Evolutionary conservation across 75 land plant genomes (phyloP).

Genomic region (Cunninghamia lanceolata): DNA sequence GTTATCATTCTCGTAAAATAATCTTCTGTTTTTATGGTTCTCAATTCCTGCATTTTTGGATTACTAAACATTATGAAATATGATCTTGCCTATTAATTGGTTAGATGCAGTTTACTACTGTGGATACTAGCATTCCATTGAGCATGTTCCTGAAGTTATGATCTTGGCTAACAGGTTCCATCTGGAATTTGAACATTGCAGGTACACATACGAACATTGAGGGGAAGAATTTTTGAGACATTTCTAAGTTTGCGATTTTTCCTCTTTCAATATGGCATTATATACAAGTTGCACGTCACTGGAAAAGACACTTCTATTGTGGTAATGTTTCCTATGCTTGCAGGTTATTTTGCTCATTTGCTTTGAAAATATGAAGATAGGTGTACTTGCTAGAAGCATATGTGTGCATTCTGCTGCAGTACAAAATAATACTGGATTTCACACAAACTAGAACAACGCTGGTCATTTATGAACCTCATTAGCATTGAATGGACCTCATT

Average conservation of each 20-base stretch:
- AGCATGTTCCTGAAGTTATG: not conserved
- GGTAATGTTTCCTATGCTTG: constrained; percentile 23
- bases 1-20: not conserved
- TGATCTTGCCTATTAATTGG: not conserved
- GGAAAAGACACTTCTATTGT: constrained; percentile 31
- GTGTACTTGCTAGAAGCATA: not conserved
- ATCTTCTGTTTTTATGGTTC: not conserved
- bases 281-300: constrained; percentile 66
- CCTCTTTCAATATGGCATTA: constrained; percentile 93
- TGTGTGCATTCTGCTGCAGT: not conserved
- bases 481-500: too few relatives aligned
- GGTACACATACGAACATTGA: constrained; percentile 67
- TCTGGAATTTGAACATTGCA: constrained; percentile 22
- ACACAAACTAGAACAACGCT: not conserved
- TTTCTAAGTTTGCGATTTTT: constrained; percentile 83
- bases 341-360: not conserved
- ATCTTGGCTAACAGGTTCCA: not conserved
- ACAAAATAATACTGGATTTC: not conserved
- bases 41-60: not conserved
- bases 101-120: not conserved
- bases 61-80: not conserved
- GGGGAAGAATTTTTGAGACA: constrained; percentile 75
- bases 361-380: not conserved
- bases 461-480: too few relatives aligned
- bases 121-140: not conserved